Evolutionary conservation across 106 monocot genomes (phyloP).

Genomic region (Posidonia australis): DNA sequence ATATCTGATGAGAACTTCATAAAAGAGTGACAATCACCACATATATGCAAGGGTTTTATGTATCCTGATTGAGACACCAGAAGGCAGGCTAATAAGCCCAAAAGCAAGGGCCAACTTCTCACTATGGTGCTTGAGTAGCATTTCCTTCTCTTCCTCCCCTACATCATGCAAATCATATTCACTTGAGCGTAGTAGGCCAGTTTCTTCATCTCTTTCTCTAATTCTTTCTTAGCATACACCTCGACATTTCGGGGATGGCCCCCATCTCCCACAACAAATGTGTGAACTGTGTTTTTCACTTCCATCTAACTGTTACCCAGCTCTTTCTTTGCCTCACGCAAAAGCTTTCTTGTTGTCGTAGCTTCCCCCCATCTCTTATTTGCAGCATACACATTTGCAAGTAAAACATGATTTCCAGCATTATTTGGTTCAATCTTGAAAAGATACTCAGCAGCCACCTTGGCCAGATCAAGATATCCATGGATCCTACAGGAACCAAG

Average conservation of each 20-base stretch:
- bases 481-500: constrained; percentile 48
- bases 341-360: constrained; percentile 31
- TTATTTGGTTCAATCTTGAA: constrained; percentile 63
- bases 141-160: constrained; percentile 35
- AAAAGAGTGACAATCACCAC: constrained; percentile 57
- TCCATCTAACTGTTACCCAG: constrained; percentile 58
- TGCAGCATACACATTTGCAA: constrained; percentile 52
- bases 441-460: constrained; percentile 36
- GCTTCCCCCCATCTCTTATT: constrained; percentile 44
- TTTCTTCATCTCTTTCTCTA: constrained; percentile 33
- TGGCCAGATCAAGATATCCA: constrained; percentile 34
- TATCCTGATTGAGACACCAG: constrained; percentile 28
- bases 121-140: constrained; percentile 41
- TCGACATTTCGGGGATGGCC: constrained; percentile 25
- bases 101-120: constrained; percentile 58
- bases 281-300: constrained; percentile 33
- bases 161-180: constrained; percentile 49
- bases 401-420: constrained; percentile 55
- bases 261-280: constrained; percentile 39
- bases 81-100: constrained; percentile 36
- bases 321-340: constrained; percentile 51
- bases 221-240: constrained; percentile 31
- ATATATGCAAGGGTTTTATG: constrained; percentile 52
- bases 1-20: constrained; percentile 39
- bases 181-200: constrained; percentile 25